phyloP scores from a whole-genome alignment of 176 grass and related monocot genomes.

The Raddia distichophylla region DNA sequence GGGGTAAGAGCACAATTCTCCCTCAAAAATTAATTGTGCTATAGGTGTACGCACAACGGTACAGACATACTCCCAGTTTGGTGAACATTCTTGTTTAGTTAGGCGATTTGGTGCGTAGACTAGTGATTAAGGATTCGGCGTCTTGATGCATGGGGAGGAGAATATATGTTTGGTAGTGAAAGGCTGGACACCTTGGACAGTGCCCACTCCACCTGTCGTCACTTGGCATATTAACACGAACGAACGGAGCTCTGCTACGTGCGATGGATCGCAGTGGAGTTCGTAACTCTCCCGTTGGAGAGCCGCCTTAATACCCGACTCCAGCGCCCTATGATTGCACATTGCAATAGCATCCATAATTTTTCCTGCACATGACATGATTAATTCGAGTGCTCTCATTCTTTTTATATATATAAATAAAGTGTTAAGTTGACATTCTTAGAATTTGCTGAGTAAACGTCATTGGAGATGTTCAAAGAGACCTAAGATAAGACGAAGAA shows the following conservation, averaged over 20 bases:
- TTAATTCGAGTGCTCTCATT: neutral
- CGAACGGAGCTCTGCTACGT: neutral
- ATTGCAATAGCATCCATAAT: neutral
- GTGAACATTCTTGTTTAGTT: conserved; percentile 12
- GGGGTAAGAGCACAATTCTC: too few relatives aligned
- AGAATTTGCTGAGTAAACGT: too few relatives aligned
- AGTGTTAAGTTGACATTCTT: too few relatives aligned
- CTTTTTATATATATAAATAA: too few relatives aligned
- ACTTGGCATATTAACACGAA: neutral
- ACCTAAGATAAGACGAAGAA: too few relatives aligned
- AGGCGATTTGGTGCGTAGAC: neutral
- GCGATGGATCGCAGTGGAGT: neutral
- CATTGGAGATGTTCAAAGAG: too few relatives aligned
- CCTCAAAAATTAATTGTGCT: neutral
- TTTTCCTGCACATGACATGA: conserved; percentile 21
- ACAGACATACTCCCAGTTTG: neutral
- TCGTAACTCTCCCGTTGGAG: too few relatives aligned
- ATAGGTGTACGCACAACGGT: neutral
- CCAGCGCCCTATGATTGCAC: neutral
- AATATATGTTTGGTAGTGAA: conserved; percentile 48
- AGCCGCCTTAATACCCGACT: neutral
- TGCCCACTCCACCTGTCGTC: conserved; percentile 12
- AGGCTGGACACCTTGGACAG: conserved; percentile 18
- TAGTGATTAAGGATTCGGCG: neutral
- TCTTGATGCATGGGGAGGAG: conserved; percentile 14